Percentiles rank a stretch among this genome's conserved stretches.
phyloP scores from a whole-genome alignment of 306 rosid species.

The Benincasa hispida region DNA sequence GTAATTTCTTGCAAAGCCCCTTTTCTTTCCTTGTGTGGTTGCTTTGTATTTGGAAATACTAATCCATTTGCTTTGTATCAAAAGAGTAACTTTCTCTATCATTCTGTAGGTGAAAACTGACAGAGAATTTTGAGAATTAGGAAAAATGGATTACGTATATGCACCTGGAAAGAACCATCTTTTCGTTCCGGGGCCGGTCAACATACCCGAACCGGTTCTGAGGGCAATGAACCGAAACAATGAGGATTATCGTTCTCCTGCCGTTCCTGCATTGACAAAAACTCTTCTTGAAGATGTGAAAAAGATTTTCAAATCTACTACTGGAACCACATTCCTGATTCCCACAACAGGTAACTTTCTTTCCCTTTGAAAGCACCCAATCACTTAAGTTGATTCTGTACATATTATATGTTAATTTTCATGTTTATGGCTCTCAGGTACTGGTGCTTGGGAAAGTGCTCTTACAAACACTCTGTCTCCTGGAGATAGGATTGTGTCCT shows the following conservation, averaged over 20 bases:
- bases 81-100: not conserved
- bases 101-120: slow-evolving; percentile 16
- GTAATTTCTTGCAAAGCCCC: too few species aligned
- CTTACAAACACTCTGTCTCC: slow-evolving; percentile 95
- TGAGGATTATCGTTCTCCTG: slow-evolving; percentile 97
- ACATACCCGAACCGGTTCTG: slow-evolving; percentile 79
- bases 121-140: slow-evolving; percentile 20
- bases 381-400: not conserved
- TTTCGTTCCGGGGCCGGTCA: slow-evolving; percentile 97
- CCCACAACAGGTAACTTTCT: slow-evolving; percentile 80
- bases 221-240: slow-evolving; percentile 95
- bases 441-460: slow-evolving; percentile 99
- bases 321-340: slow-evolving; percentile 79
- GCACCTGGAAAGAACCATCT: slow-evolving; percentile 97
- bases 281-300: slow-evolving; percentile 78
- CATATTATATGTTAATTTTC: not conserved
- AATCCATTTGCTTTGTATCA: not conserved
- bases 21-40: not conserved
- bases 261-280: slow-evolving; percentile 85
- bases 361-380: not conserved
- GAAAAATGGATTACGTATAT: slow-evolving; percentile 64
- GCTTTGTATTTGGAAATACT: not conserved
- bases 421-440: slow-evolving; percentile 43
- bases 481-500: slow-evolving; percentile 79
- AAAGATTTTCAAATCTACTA: slow-evolving; percentile 84